These are phyloP conservation scores for Neonectria hederae DNA, from an alignment of 2,329 filamentous ascomycete genomes.

Conservation along the genomic window DNA sequence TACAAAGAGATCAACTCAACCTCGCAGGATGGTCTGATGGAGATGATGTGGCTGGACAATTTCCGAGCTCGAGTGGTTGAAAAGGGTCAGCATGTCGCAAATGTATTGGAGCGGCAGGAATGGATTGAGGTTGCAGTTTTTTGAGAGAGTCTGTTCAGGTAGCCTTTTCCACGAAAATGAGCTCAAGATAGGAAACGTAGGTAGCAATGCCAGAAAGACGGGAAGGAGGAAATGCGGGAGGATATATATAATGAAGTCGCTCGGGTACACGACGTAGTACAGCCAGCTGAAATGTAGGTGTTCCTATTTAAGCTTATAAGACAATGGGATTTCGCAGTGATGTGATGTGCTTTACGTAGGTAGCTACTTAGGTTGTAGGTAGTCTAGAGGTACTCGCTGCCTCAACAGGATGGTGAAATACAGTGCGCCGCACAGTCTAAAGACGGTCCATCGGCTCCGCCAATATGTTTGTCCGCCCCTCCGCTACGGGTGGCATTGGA, in stretches of 20 bases:
- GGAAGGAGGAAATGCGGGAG: no score
- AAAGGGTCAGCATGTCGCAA: constrained; percentile 54
- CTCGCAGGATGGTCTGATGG: constrained; percentile 54
- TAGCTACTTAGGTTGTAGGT: no score
- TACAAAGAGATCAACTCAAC: constrained; percentile 52
- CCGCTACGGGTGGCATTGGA: constrained; percentile 29
- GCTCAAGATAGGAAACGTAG: not conserved
- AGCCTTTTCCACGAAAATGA: not conserved
- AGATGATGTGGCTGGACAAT: constrained; percentile 59
- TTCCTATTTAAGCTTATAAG: not conserved
- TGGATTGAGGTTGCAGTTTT: constrained; percentile 52
- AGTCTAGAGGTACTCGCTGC: no score
- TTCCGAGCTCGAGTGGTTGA: constrained; percentile 52
- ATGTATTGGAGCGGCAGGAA: constrained; percentile 49
- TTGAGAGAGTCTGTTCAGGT: constrained; percentile 12
- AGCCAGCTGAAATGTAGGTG: not conserved
- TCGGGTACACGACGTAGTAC: not conserved
- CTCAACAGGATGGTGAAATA: not conserved
- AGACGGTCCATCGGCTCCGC: constrained; percentile 28
- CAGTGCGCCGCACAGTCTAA: constrained; percentile 20
- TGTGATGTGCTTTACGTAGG: not conserved
- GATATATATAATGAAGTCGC: not conserved
- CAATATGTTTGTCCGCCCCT: constrained; percentile 44
- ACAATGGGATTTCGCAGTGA: not conserved
- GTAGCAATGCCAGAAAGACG: not conserved